Conservation (phyloP, 169 alveolate genomes). For the Hepatocystis sp. region DNA sequence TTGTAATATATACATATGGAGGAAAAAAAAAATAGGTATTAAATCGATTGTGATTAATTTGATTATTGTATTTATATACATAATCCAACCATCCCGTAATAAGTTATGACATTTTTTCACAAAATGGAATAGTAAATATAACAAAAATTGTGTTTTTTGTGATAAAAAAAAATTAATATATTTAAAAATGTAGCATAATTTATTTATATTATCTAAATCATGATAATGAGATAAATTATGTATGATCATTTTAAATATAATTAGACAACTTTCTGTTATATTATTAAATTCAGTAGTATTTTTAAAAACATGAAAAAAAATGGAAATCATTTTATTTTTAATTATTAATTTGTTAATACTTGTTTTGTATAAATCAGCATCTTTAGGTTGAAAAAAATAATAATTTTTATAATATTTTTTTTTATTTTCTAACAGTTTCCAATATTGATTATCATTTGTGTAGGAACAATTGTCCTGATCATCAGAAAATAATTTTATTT, state of each 20-base stretch:
- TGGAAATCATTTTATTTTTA: constrained; percentile 51
- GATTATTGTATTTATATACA: constrained; percentile 38
- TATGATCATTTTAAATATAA: constrained; percentile 62
- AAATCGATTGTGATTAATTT: constrained; percentile 60
- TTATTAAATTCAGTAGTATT: constrained; percentile 36
- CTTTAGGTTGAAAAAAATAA: constrained; percentile 37
- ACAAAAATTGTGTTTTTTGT: constrained; percentile 58
- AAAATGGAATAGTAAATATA: constrained; percentile 62
- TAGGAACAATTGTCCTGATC: constrained; percentile 32
- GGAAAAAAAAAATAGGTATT: constrained; percentile 61
- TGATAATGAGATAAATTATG: constrained; percentile 49
- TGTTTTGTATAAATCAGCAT: constrained; percentile 26
- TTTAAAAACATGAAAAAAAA: constrained; percentile 64
- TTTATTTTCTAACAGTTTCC: constrained; percentile 59
- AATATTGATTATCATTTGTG: constrained; percentile 75
- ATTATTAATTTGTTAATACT: constrained; percentile 58
- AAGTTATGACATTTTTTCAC: constrained; percentile 60
- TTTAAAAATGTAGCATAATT: constrained; percentile 50
- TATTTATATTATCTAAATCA: constrained; percentile 55
- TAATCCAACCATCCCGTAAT: constrained; percentile 65
- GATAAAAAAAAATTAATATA: constrained; percentile 67
- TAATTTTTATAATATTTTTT: constrained; percentile 61
- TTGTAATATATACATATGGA: constrained; percentile 42
- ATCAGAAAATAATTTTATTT: constrained; percentile 71
- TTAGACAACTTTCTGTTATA: constrained; percentile 53